Base-by-base conservation (phyloP, 108 stramenopile species). In the Schizochytrium sp. region DNA sequence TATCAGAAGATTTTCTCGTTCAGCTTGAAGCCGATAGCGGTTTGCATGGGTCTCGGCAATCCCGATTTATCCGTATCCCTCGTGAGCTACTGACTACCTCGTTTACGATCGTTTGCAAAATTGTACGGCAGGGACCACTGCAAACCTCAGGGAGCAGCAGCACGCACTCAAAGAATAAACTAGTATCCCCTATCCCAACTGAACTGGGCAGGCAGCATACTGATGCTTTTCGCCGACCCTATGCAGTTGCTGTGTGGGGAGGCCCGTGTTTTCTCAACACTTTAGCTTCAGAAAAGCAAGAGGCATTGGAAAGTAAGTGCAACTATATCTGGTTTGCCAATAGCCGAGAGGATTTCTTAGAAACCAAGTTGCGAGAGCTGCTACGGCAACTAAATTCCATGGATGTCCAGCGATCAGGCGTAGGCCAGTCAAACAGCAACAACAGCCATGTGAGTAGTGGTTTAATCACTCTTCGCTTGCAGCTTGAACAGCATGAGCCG, bases 1-100 rank as follows among this genome's bases (percentile, higher is more conserved):
- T 69, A 38, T 69, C 64, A 38, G 64, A 69, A 69, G 64, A 69
- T 38, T 28, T 12, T 69, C 42, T 44, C 10, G 64, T 69, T 44
- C 28, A 44, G 0, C 1, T 60, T 60, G 59, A 60, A n/a, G 28
- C 59, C 19, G 19, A 60, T n/a, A n/a, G 28, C 19, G 59, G 2
- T n/a, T 28, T 28, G 28, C 17, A 60, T 60, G 17, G 17, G 59
- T n/a, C 59, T 60, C 19, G 17, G 17, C 19, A 60, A 60, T 60
- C 28, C 59, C 19, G 19, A 38, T 69, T 69, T 69, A 44, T 15
- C 10, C 64, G 64, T 8, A 69, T 69, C 64, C 42, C 64, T 7
- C 44, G 42, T 7, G 64, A 38, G 10, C 28, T 13, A 0, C 19
- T 69, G 42, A 7, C 64, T 28, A 44, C 64, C 19, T 8, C 10